Conservation (phyloP, 306 rosid genomes). For the Inga oerstediana region DNA sequence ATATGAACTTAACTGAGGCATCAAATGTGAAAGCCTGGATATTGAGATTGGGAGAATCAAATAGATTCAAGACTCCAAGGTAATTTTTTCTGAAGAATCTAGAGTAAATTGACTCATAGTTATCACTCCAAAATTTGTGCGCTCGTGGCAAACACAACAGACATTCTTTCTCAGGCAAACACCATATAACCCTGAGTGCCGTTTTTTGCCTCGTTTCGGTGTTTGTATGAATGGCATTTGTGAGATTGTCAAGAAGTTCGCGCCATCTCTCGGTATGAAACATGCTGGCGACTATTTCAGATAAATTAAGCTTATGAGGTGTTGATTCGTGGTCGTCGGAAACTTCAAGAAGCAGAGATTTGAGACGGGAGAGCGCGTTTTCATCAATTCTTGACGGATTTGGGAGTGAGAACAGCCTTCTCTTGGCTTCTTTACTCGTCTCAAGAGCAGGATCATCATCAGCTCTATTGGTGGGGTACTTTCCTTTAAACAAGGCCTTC, state of each 20-base stretch:
- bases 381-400: neutral
- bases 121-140: neutral
- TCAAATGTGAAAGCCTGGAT: slow-evolving; percentile 5
- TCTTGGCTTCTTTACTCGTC: neutral
- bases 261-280: neutral
- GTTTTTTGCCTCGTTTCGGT: neutral
- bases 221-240: neutral
- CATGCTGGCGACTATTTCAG: neutral
- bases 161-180: neutral
- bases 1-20: neutral
- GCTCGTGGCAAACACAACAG: too few relatives aligned
- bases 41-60: neutral
- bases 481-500: neutral
- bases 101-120: neutral
- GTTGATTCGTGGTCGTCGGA: neutral
- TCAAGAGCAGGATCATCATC: neutral
- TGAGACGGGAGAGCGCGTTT: neutral
- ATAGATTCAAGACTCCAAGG: neutral
- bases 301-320: neutral
- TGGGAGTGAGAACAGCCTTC: neutral
- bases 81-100: neutral
- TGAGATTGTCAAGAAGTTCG: slow-evolving; percentile 22
- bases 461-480: neutral
- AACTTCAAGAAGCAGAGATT: neutral
- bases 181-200: slow-evolving; percentile 22